Evolutionary conservation across 2,329 filamentous ascomycete genomes (phyloP), one percentile per base, ranked within the genome.

Genomic region (Emmonsiellopsis sp.): DNA sequence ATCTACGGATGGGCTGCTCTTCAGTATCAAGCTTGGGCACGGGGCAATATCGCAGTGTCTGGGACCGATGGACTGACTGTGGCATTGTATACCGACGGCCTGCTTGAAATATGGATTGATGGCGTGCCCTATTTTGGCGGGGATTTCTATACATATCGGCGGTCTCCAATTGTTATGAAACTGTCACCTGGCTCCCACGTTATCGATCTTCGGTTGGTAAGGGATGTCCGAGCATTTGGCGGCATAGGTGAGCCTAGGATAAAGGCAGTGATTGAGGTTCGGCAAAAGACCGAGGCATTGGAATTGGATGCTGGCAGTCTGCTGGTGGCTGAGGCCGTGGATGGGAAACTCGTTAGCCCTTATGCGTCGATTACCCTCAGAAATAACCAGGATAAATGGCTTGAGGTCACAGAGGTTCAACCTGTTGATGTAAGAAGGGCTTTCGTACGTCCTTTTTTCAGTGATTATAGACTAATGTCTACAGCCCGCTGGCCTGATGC

Each of bases 1-100:
- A 66, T 81, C 10, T 82, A 83, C 62, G 80, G 80, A 45, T 83
- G 79, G 80, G 70, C 79, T 47, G 77, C 77, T 15, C 65, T 79
- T 10, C 80, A 83, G 59, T 82, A 78, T 63, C 80, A 82, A 61
- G 76, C 75, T 7, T 83, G 80, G 80, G 71, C 73, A 30, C 71
- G 79, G 48, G 79, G 80, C 37, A 64, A 70, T 51, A 64, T 79
- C n/a, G 9, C 31, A 5, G 63, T 79, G 5, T 50, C 57, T 16
- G 67, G 67, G 8, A 61, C 65, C 31, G 60, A 65, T 31, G 62
- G 63, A 58, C 10, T 61, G 46, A 58, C 61, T 20, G 61, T 78
- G 30, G 63, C 71, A 11, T 57, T 82, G 1, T 73, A 74, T 57
- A 74, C 72, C 1, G 73, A 77, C 54, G 65, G 73, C 30, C 64